Base-by-base conservation (phyloP, 805 yeast species). In the Barnettozyma populi region DNA sequence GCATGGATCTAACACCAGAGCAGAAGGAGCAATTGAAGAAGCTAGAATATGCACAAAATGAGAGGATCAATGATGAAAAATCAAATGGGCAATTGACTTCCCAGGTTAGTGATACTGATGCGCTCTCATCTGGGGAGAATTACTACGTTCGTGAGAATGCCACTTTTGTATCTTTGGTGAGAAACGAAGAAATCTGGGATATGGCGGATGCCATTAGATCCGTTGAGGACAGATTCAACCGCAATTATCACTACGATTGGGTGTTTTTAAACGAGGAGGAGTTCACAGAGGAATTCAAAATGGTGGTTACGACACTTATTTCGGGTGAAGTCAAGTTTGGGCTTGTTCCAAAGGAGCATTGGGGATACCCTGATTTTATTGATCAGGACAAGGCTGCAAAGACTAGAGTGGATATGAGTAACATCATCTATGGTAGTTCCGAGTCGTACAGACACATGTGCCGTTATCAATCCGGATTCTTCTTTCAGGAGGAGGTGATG, bases 401-500 rank as follows among this genome's bases (percentile, higher is more conserved):
- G 23, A 88, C 66, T 90, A 86, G 72, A 77, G 96, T 68, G 87
- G 95, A 96, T 95, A 96, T 57, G 96, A 88, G 67, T 95, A 24
- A 48, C 5, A 72, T 83, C 53, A 79, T 83, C 49, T 83, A 83
- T 52, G 90, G 88, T 50, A 80, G 75, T 54, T 76, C 83, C 18
- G 74, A 70, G 52, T 79, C 88, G 3, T 83, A 83, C 60, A 80
- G 96, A 71, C 95, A 89, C 66, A 89, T 89, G 97, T 89, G 97
- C 65, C 78, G 97, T 62, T 90, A 75, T 61, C 95, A 88, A 67
- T 84, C 94, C 11, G 97, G 97, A 0, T 86, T 89, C 68, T 90
- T 90, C 69, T 90, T 78, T 74, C 79, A 83, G 67, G 95, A 88
- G 63, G 84, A 83, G 41, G 61, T 86, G 50, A 65, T 90, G 75